These are phyloP conservation scores for Gracilaria vermiculophylla DNA, from an alignment of 23 red algal species.

Conservation along the genomic window DNA sequence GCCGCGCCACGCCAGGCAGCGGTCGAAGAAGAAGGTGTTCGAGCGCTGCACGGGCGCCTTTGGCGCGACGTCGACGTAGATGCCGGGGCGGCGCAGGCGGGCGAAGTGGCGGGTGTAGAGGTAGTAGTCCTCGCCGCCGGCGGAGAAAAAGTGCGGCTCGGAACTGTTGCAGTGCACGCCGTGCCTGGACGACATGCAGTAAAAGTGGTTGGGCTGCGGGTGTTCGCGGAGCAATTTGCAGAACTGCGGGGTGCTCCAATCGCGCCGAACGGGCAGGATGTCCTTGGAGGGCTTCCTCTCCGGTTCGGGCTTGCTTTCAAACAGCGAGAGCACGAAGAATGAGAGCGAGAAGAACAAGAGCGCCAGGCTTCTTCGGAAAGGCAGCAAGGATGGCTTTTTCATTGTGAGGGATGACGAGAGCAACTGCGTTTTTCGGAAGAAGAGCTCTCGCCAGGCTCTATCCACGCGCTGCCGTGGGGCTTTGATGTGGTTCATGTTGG, in stretches of 20 bases:
- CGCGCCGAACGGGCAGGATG: not conserved
- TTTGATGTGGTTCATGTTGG: too few species aligned
- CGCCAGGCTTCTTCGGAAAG: not conserved
- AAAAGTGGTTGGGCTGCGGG: not conserved
- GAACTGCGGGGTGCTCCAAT: not conserved
- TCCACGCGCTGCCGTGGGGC: too few species aligned
- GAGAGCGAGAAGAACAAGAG: not conserved
- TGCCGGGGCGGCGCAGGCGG: conserved; percentile 9
- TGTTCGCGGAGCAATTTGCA: not conserved
- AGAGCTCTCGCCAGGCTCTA: too few species aligned
- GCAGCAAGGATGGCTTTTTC: not conserved
- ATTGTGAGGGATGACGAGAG: not conserved
- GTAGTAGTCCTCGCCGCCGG: conserved; percentile 49
- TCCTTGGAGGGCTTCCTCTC: not conserved
- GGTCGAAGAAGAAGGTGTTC: conserved; percentile 56
- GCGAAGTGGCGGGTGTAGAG: conserved; percentile 58
- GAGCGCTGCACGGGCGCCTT: conserved; percentile 43
- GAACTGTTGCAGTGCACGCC: conserved; percentile 1
- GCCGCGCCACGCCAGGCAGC: conserved; percentile 48
- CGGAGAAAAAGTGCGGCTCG: conserved; percentile 35
- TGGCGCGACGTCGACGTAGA: conserved; percentile 56
- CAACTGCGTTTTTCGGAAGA: not conserved
- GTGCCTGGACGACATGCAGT: not conserved
- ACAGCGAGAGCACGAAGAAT: not conserved
- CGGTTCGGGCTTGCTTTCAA: not conserved